Evolutionary conservation across 305 asterid species (phyloP).

Genomic region (Fraxinus paxiana): DNA sequence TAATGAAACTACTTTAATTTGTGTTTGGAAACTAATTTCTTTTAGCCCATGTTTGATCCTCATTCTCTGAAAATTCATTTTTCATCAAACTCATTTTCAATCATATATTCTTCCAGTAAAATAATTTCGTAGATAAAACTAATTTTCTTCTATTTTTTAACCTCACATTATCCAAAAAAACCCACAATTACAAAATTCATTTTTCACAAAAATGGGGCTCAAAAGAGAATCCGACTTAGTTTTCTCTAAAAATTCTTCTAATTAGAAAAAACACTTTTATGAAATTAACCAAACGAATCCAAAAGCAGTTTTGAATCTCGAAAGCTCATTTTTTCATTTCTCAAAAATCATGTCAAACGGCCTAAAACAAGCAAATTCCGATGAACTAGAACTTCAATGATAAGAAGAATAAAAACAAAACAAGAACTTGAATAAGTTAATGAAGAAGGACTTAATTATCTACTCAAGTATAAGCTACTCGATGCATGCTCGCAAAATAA

Average conservation of each 20-base stretch:
- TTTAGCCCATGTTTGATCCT: too few species aligned
- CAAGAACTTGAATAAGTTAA: neutral
- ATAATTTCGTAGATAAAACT: too few species aligned
- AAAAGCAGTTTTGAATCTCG: neutral
- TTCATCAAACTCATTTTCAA: neutral
- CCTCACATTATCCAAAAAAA: too few species aligned
- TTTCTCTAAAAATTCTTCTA: neutral
- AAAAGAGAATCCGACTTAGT: neutral
- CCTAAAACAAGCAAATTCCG: neutral
- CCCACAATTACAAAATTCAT: neutral
- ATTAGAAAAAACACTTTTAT: neutral
- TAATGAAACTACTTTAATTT: too few species aligned
- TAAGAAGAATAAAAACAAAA: neutral
- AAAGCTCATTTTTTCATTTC: neutral
- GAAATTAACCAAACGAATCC: neutral
- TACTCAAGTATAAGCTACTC: neutral
- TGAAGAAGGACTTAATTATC: neutral
- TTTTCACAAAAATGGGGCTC: neutral
- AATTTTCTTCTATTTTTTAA: too few species aligned
- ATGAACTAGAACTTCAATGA: neutral
- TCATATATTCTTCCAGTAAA: too few species aligned
- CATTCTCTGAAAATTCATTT: too few species aligned
- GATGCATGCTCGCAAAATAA: neutral
- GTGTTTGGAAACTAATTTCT: neutral
- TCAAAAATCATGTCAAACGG: neutral